Evolutionary conservation across 2,329 filamentous ascomycete species (phyloP).

Genomic region (Ophioceras dolichostomum): DNA sequence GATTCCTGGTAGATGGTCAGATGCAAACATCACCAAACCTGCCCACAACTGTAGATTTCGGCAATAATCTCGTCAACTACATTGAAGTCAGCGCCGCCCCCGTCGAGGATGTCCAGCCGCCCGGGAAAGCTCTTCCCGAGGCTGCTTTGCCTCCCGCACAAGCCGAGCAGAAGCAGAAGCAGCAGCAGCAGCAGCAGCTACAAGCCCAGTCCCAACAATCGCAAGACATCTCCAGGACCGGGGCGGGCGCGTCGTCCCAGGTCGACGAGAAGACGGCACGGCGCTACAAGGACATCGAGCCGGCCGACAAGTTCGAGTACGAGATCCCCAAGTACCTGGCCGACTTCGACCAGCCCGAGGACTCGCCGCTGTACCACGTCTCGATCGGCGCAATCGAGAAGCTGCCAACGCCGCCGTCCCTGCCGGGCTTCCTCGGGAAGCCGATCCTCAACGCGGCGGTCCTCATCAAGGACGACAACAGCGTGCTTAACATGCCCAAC

Average conservation of each 20-base stretch:
- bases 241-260: slow-evolving; percentile 19
- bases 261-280: slow-evolving; percentile 27
- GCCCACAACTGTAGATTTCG: slow-evolving; percentile 93
- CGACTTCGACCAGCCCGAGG: slow-evolving; percentile 77
- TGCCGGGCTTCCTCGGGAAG: slow-evolving; percentile 86
- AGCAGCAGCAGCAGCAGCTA: slow-evolving; percentile 14
- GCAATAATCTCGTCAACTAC: slow-evolving; percentile 96
- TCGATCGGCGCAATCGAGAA: slow-evolving; percentile 66
- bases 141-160: no score
- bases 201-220: no score
- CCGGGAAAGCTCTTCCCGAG: no score
- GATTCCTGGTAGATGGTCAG: slow-evolving; percentile 88
- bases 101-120: slow-evolving; percentile 51
- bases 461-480: slow-evolving; percentile 95
- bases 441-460: slow-evolving; percentile 87
- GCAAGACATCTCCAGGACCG: slow-evolving; percentile 13
- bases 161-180: slow-evolving; percentile 14
- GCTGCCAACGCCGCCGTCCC: slow-evolving; percentile 68
- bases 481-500: slow-evolving; percentile 92
- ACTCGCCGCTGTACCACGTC: slow-evolving; percentile 60
- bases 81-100: slow-evolving; percentile 74
- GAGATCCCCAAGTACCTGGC: slow-evolving; percentile 75
- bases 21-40: slow-evolving; percentile 82
- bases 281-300: slow-evolving; percentile 44
- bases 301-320: slow-evolving; percentile 50